A percentile compares a stretch with the other conserved stretches of the same genome.
phyloP scores from a whole-genome alignment of 2,329 filamentous ascomycete genomes.

The Pseudogymnoascus destructans region DNA sequence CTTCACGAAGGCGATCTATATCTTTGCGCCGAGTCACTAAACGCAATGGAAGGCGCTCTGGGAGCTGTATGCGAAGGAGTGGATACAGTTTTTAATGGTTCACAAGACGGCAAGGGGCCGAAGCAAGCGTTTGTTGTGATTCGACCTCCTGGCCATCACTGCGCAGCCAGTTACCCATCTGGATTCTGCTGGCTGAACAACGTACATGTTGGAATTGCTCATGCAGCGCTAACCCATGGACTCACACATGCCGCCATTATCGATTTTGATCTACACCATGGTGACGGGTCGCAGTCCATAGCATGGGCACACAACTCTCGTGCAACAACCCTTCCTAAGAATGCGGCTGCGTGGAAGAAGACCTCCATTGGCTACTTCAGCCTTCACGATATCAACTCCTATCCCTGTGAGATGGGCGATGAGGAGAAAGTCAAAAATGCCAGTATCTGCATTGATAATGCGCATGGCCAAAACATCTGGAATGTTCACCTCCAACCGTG shows the following conservation, averaged over 20 bases:
- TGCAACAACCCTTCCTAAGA: slow-evolving; percentile 50
- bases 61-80: slow-evolving; percentile 91
- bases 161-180: slow-evolving; percentile 75
- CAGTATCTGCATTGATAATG: slow-evolving; percentile 85
- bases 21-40: slow-evolving; percentile 70
- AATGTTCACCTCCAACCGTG: slow-evolving; percentile 88
- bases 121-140: slow-evolving; percentile 82
- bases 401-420: slow-evolving; percentile 90
- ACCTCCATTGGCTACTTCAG: slow-evolving; percentile 91
- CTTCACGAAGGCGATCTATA: slow-evolving; percentile 88
- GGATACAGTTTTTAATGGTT: slow-evolving; percentile 61
- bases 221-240: slow-evolving; percentile 70
- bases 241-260: slow-evolving; percentile 89
- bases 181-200: slow-evolving; percentile 99
- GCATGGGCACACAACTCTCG: slow-evolving; percentile 80
- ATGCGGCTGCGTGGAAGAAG: slow-evolving; percentile 64
- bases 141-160: slow-evolving; percentile 89
- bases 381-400: slow-evolving; percentile 96
- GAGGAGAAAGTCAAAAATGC: slow-evolving; percentile 87
- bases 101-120: slow-evolving; percentile 36
- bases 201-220: slow-evolving; percentile 90
- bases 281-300: slow-evolving; percentile 90
- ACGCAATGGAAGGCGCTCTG: slow-evolving; percentile 80
- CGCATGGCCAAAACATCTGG: slow-evolving; percentile 89
- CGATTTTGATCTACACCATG: slow-evolving; percentile 85